Evolutionary conservation across 2,329 filamentous ascomycete species (phyloP), one percentile per base, ranked within the genome.

Genomic region (Plenodomus lindquistii): DNA sequence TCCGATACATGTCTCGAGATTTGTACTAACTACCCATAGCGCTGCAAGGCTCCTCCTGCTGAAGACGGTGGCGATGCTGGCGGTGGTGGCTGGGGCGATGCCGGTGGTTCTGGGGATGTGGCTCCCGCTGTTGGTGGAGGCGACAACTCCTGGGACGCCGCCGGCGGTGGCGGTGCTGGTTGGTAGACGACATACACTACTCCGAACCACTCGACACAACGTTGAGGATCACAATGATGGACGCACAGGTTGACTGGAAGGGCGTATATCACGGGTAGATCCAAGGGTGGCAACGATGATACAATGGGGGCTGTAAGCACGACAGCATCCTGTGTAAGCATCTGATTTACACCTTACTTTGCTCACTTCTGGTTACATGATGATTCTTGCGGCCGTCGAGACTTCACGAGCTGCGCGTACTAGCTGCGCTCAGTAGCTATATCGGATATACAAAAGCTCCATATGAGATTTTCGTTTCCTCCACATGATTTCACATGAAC

Each of bases 41-140:
- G 66, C 46, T 73, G 71, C 63, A 69, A 66, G 55, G 51, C 40
- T 9, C 48, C 63, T 13, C 54, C 62, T 15, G 52, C 55, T 11
- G 63, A 65, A n/a, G 59, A 46, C 13, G 57, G 45, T 19, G 59
- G 44, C 2, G 41, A 44, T 29, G 52, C 48, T 24, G 54, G 44
- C 24, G 59, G 59, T 11, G 57, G 49, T 34, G 39, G 52, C 15
- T 54, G 50, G 18, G 54, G 49, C 10, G 54, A 47, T 36, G 48
- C 41, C 20, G 58, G 59, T 37, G 55, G 37, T 16, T 44, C 53
- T 13, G 40, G 29, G 11, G 48, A 18, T 22, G 44, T 45, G 34
- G 40, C 48, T 40, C 40, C 49, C 21, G 43, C 46, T 42, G 44
- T 43, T 27, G 44, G 40, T 55, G 57, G 51, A 16, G 60, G 52